These are phyloP conservation scores for Debaryomyces nepalensis DNA, from an alignment of 1,139 yeast genomes.

Conservation along the genomic window DNA sequence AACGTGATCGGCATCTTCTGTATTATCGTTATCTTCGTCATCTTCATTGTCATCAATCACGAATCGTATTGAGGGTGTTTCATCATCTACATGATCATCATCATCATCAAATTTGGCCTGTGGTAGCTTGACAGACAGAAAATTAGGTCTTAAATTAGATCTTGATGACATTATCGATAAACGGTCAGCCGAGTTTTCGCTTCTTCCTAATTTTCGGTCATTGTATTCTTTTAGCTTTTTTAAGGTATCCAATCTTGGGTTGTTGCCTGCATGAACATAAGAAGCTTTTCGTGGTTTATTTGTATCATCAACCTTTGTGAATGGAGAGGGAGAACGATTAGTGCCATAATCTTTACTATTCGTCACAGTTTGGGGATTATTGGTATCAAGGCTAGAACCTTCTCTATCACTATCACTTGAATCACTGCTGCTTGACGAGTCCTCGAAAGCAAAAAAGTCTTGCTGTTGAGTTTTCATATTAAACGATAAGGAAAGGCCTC, in stretches of 20 bases:
- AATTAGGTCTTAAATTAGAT: conserved; percentile 62
- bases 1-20: conserved; percentile 19
- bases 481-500: conserved; percentile 68
- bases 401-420: conserved; percentile 35
- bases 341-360: conserved; percentile 17
- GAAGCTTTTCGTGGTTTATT: not conserved
- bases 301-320: conserved; percentile 12
- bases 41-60: conserved; percentile 27
- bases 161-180: conserved; percentile 38
- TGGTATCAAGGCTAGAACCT: conserved; percentile 20
- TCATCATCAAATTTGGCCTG: conserved; percentile 71
- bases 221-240: conserved; percentile 19
- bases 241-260: not conserved
- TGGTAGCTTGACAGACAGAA: conserved; percentile 80
- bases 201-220: conserved; percentile 9
- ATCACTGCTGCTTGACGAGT: conserved; percentile 26
- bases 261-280: not conserved
- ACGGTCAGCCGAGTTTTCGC: conserved; percentile 23
- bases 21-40: conserved; percentile 2
- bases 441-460: conserved; percentile 31
- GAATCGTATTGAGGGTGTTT: conserved; percentile 31
- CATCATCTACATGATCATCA: conserved; percentile 38
- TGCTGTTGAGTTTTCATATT: conserved; percentile 65
- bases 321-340: not conserved
- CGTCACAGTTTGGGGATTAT: no score